A percentile compares a stretch with the other conserved stretches of the same genome.
These are phyloP conservation scores for Phlyctochytrium arcticum DNA, from an alignment of 192 early-diverging fungal species.

Conservation along the genomic window DNA sequence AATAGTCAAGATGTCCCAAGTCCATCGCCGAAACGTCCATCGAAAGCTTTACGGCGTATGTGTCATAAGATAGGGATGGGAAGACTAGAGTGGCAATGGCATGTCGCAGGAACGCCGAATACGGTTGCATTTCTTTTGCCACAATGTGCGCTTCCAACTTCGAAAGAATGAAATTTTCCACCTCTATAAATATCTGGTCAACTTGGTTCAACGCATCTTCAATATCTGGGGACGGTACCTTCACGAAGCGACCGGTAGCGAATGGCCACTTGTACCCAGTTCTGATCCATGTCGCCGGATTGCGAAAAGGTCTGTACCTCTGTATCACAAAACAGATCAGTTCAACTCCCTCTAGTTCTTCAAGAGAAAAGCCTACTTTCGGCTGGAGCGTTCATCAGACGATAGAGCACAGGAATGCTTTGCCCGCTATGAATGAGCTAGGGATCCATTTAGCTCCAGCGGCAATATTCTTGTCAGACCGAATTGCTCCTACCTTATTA, in stretches of 20 bases:
- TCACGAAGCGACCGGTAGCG: background rate
- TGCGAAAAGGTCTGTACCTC: background rate
- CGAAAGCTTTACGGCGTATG: too few species aligned
- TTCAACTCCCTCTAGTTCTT: too few species aligned
- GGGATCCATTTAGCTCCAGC: background rate
- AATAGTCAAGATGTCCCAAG: too few species aligned
- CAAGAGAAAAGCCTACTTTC: background rate
- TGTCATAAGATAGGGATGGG: too few species aligned
- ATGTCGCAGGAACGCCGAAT: too few species aligned
- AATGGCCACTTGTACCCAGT: background rate
- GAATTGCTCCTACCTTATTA: background rate
- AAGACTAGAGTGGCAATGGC: too few species aligned
- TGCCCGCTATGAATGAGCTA: background rate
- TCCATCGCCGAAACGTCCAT: too few species aligned
- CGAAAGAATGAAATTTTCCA: constrained; percentile 15
- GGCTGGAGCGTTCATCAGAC: background rate
- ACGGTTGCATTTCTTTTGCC: too few species aligned
- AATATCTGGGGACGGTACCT: background rate
- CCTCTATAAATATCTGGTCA: constrained; percentile 15
- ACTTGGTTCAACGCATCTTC: background rate
- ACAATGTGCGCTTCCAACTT: too few species aligned
- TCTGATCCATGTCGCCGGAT: background rate
- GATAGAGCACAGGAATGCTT: background rate
- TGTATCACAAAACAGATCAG: too few species aligned
- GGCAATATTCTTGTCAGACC: background rate